phyloP scores from a whole-genome alignment of 345 rosid species.

The Lenwebbia sp. region DNA sequence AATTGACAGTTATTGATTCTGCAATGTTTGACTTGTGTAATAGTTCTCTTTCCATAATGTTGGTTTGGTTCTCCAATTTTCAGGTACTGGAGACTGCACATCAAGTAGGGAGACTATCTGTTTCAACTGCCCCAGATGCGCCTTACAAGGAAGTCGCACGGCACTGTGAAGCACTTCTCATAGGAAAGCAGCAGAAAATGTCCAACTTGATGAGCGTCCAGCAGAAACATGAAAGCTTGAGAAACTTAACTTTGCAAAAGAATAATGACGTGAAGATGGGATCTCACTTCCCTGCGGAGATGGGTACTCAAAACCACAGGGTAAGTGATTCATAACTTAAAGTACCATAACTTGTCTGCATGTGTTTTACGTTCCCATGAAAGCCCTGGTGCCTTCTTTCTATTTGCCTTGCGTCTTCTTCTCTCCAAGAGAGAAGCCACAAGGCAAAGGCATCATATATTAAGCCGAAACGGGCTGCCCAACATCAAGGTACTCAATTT shows the following conservation, averaged over 20 bases:
- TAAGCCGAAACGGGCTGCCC: not conserved
- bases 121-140: slow-evolving; percentile 59
- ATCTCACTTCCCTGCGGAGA: slow-evolving; percentile 7
- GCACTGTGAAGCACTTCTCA: slow-evolving; percentile 70
- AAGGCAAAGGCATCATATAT: not conserved
- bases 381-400: not conserved
- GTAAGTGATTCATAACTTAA: slow-evolving; percentile 1
- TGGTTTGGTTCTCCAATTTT: not conserved
- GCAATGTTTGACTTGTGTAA: not conserved
- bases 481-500: not conserved
- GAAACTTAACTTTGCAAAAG: slow-evolving; percentile 15
- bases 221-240: slow-evolving; percentile 38
- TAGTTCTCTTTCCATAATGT: not conserved
- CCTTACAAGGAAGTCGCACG: slow-evolving; percentile 79
- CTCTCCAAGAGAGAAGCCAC: not conserved
- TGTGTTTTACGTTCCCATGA: not conserved
- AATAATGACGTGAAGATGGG: slow-evolving; percentile 6
- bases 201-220: slow-evolving; percentile 57
- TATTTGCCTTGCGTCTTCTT: not conserved
- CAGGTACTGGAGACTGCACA: slow-evolving; percentile 73
- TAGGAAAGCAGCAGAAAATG: slow-evolving; percentile 84
- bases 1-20: not conserved
- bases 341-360: not conserved
- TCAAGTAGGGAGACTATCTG: slow-evolving; percentile 72
- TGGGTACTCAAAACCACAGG: slow-evolving; percentile 7